phyloP scores from a whole-genome alignment of 2,329 filamentous ascomycete species.

The Fusarium falciforme region DNA sequence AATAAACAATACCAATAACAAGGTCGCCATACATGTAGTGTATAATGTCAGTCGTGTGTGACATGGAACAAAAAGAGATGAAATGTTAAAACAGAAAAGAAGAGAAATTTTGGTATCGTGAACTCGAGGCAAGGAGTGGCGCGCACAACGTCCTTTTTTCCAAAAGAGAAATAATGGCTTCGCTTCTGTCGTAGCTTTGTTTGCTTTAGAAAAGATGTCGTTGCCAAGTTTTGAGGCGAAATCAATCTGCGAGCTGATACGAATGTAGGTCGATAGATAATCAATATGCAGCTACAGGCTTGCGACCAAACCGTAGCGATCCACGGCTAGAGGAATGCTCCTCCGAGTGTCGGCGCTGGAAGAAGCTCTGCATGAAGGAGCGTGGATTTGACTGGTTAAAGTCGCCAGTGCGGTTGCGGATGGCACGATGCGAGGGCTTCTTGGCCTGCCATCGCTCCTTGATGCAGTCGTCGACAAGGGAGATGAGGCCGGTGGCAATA shows the following conservation, averaged over 20 bases:
- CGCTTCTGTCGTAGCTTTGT: background rate
- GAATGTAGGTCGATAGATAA: background rate
- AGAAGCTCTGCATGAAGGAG: constrained; percentile 54
- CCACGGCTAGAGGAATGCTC: constrained; percentile 47
- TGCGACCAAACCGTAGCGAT: constrained; percentile 51
- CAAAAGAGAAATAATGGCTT: background rate
- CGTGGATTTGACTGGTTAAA: constrained; percentile 42
- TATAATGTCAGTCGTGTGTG: constrained; percentile 3
- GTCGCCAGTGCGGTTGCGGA: constrained; percentile 39
- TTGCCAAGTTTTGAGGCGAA: background rate
- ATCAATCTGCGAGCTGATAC: background rate
- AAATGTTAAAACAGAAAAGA: constrained; percentile 32
- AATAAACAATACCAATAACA: constrained; percentile 20
- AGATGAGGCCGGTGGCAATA: constrained; percentile 87
- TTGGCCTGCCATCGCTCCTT: constrained; percentile 76
- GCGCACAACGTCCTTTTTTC: constrained; percentile 8
- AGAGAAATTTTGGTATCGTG: constrained; percentile 20
- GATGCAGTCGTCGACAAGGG: constrained; percentile 92
- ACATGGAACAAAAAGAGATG: constrained; percentile 10
- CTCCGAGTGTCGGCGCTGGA: constrained; percentile 56
- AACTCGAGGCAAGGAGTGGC: constrained; percentile 9
- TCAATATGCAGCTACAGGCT: constrained; percentile 52
- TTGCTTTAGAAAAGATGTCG: background rate
- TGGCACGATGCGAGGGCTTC: constrained; percentile 49
- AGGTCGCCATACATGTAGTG: constrained; percentile 15